Evolutionary conservation across 805 yeast genomes (phyloP), one percentile per base, ranked within the genome.

Genomic region (Kodamaea fukazawae): DNA sequence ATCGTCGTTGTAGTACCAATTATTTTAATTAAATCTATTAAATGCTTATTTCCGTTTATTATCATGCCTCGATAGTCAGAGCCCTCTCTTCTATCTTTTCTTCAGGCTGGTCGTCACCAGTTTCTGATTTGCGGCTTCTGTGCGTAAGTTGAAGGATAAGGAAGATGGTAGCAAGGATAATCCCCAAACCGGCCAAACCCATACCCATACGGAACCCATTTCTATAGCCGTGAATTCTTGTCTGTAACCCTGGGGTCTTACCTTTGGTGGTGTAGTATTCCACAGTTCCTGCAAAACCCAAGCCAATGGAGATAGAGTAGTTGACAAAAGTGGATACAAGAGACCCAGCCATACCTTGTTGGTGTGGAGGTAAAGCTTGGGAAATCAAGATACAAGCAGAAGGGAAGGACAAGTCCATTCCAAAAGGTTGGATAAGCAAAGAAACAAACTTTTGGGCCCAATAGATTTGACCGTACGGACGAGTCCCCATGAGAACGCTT

Each of bases 231-330:
- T 44, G 32, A 14, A 55, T 43, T 1, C 43, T 37, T 1, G 58
- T 57, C 2, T 42, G 55, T n/a, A 41, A 10, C 15, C 43, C 27
- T 0, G 44, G 49, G 1, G 44, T 48, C 43, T 29, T 48, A 29
- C 46, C 45, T 28, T 39, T 42, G 3, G 58, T 58, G 7, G 49
- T 46, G 42, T 64, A 64, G 15, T 40, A 41, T 43, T 62, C 66
- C 1, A 60, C 70, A 1, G 65, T 53, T 1, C 67, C 67, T 2
- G 67, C 65, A 20, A 63, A 40, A 1, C 68, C 68, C 33, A 64
- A 52, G 2, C 68, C 68, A 18, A 63, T 53, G 15, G 66, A 55
- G 23, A 64, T 46, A 26, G 53, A 47, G 33, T 48, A 50, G 43
- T 50, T 50, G 26, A 50, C 50, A 32, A 50, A 45, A 4, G 54